Conservation (phyloP, 208 protist species). For the Zelonia costaricensis region DNA sequence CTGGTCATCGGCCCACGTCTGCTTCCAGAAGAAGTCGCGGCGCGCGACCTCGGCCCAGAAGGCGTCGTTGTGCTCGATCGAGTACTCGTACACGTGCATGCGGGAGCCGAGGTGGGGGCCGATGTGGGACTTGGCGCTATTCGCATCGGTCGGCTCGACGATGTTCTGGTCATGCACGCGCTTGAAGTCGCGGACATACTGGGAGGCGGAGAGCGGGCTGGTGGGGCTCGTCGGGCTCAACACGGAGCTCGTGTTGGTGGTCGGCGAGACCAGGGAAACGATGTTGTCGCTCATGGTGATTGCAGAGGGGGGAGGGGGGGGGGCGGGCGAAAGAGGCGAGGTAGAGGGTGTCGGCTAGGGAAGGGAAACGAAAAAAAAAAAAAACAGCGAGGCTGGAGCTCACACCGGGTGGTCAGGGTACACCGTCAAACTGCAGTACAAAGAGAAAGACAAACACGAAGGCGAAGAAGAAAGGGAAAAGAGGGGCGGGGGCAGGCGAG, state of each 20-base stretch:
- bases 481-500: too few relatives aligned
- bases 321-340: too few relatives aligned
- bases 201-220: slow-evolving; percentile 16
- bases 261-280: slow-evolving; percentile 1
- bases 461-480: too few relatives aligned
- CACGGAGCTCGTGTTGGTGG: background rate
- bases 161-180: slow-evolving; percentile 36
- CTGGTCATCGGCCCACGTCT: slow-evolving; percentile 55
- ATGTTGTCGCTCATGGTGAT: slow-evolving; percentile 5
- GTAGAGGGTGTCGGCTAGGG: background rate
- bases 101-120: slow-evolving; percentile 43
- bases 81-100: slow-evolving; percentile 70
- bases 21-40: slow-evolving; percentile 71
- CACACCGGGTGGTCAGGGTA: too few relatives aligned
- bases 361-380: background rate
- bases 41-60: slow-evolving; percentile 77
- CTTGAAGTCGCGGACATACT: slow-evolving; percentile 52
- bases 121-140: slow-evolving; percentile 36
- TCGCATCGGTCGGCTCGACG: slow-evolving; percentile 23
- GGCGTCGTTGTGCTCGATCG: slow-evolving; percentile 47
- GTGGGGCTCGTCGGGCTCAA: slow-evolving; percentile 15
- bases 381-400: too few relatives aligned
- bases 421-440: too few relatives aligned
- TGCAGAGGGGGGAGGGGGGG: too few relatives aligned
- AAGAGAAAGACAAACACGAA: too few relatives aligned